Conservation (phyloP, 257 asterid genomes). For the Buddleja alternifolia region DNA sequence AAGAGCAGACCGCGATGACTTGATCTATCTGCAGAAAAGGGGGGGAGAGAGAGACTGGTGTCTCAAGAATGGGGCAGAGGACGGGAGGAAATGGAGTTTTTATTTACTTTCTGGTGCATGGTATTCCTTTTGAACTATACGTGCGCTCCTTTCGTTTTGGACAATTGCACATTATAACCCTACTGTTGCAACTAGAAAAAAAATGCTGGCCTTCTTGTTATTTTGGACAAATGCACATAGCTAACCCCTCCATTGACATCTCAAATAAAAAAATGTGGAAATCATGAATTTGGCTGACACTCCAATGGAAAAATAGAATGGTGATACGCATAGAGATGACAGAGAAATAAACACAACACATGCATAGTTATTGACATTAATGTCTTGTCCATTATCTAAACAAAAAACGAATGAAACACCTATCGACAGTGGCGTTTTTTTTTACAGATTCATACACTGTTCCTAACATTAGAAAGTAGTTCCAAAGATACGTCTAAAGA, state of each 20-base stretch:
- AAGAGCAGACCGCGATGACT: background rate
- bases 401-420: too few relatives aligned
- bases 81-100: background rate
- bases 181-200: background rate
- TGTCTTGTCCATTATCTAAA: too few relatives aligned
- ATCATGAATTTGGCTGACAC: too few relatives aligned
- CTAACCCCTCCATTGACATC: background rate
- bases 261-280: too few relatives aligned
- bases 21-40: background rate
- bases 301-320: too few relatives aligned
- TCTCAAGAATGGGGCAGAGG: background rate
- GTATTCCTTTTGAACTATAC: background rate
- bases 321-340: too few relatives aligned
- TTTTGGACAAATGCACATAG: background rate
- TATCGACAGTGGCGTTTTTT: too few relatives aligned
- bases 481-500: too few relatives aligned
- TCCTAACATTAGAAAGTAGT: too few relatives aligned
- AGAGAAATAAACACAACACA: too few relatives aligned
- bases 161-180: background rate
- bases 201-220: background rate
- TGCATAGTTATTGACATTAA: too few relatives aligned
- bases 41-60: background rate
- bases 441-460: too few relatives aligned
- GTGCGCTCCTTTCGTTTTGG: background rate
- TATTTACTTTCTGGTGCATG: background rate